phyloP scores from a whole-genome alignment of 1,284 basidiomycete species.

The Leccinum huronense region DNA sequence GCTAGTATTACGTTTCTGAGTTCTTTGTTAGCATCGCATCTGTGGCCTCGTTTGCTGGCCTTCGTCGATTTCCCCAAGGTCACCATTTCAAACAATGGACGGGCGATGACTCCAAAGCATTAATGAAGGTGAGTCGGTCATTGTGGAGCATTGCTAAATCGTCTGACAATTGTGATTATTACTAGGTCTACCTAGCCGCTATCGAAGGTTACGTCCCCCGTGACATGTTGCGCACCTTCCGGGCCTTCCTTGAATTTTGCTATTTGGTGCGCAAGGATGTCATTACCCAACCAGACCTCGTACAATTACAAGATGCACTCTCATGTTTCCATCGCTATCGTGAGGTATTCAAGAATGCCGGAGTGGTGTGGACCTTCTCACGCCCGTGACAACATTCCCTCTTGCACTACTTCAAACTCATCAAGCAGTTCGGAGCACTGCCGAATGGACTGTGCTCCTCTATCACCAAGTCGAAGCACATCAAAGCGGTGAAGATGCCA shows the following conservation, averaged over 20 bases:
- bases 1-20: no score
- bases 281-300: neutral
- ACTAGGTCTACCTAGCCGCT: conserved; percentile 1
- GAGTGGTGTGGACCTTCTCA: neutral
- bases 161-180: neutral
- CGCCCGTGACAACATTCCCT: conserved; percentile 5
- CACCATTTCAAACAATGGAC: conserved; percentile 5
- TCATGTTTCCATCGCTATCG: neutral
- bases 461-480: conserved; percentile 4
- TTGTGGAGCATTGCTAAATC: neutral
- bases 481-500: neutral
- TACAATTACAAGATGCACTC: neutral
- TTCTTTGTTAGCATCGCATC: neutral
- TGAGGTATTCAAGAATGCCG: neutral
- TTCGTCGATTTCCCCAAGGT: conserved; percentile 1
- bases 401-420: conserved; percentile 4
- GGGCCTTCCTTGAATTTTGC: neutral
- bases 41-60: neutral
- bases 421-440: conserved; percentile 1
- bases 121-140: conserved; percentile 6
- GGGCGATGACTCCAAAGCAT: conserved; percentile 1
- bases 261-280: neutral
- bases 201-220: neutral
- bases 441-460: conserved; percentile 10
- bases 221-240: neutral